Base-by-base conservation (phyloP, 805 yeast genomes). In the Candida maltosa region DNA sequence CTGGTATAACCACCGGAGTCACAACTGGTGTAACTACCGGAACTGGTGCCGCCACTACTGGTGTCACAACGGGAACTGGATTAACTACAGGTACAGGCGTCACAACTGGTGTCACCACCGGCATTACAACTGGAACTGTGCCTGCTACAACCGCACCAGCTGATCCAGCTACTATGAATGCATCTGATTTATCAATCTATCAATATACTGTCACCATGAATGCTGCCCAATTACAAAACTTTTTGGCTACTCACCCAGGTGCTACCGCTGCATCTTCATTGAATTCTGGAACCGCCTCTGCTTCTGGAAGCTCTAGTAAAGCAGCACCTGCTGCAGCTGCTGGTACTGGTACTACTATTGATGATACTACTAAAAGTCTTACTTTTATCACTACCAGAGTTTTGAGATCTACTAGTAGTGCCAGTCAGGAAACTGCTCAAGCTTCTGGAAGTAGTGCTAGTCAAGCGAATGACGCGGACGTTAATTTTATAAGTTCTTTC, bases 331-430 rank as follows among this genome's bases (percentile, higher is more conserved):
- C 48, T 5, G 39, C 43, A 20, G 26, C 22, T 12, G 23, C 39
- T 15, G 40, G 46, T 12, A 32, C 52, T 21, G 35, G 42, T 34
- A 41, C 45, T 7, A 26, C 29, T 3, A 43, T 45, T 22, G 53
- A 49, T 25, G 58, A 55, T 20, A 47, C 56, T 18, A 50, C 61
- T 11, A 37, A 42, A 18, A 31, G 48, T 16, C 39, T 52, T 29
- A 32, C 59, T 2, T 59, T 60, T 37, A 46, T 65, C 27, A 63
- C 70, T 21, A 51, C 66, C 9, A 52, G 64, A 40, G 48, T 51
- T 4, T 31, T 34, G 17, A 58, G 58, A n/a, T 44, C 62, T 3
- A 48, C 36, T 3, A 10, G 10, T 21, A n/a, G n/a, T n/a, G n/a
- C n/a, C n/a, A n/a, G n/a, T n/a, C n/a, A n/a, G n/a, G n/a, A n/a